Conservation (phyloP, 352 stramenopile genomes). For the Aphanomyces cochlioides region DNA sequence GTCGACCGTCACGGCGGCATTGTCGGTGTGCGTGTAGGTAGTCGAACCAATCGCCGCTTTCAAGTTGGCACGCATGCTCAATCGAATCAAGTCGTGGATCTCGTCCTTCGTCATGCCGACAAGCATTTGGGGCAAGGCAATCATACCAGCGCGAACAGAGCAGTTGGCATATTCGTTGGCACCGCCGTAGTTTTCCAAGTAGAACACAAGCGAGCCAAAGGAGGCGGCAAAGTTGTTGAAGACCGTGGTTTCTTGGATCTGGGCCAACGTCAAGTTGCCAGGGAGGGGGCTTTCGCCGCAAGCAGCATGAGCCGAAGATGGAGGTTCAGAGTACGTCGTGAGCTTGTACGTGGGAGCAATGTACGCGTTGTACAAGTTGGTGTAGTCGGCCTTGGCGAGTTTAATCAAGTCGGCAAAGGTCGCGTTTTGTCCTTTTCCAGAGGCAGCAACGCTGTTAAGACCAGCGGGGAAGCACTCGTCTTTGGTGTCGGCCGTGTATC, state of each 20-base stretch:
- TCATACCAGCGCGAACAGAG: slow-evolving; percentile 47
- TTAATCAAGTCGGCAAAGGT: slow-evolving; percentile 40
- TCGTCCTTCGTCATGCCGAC: slow-evolving; percentile 53
- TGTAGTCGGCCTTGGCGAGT: slow-evolving; percentile 43
- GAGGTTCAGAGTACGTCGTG: slow-evolving; percentile 24
- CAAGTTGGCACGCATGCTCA: slow-evolving; percentile 52
- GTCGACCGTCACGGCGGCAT: slow-evolving; percentile 40
- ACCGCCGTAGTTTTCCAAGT: slow-evolving; percentile 47
- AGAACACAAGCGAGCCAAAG: slow-evolving; percentile 46
- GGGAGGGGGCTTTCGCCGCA: neutral
- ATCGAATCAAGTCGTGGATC: slow-evolving; percentile 46
- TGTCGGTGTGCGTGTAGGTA: slow-evolving; percentile 42
- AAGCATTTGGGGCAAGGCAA: slow-evolving; percentile 51
- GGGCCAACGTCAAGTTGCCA: slow-evolving; percentile 31
- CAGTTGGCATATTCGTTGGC: slow-evolving; percentile 42
- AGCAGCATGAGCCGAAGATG: neutral
- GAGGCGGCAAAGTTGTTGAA: slow-evolving; percentile 63
- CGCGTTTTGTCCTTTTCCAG: slow-evolving; percentile 44
- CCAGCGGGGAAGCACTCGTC: slow-evolving; percentile 48
- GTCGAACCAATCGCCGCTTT: slow-evolving; percentile 39
- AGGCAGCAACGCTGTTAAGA: slow-evolving; percentile 44
- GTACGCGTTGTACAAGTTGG: slow-evolving; percentile 51
- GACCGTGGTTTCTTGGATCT: slow-evolving; percentile 42
- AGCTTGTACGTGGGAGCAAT: slow-evolving; percentile 48
- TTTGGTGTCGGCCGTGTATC: slow-evolving; percentile 47